These are phyloP conservation scores for Atractiella rhizophila DNA, from an alignment of 768 basidiomycete species.

Conservation along the genomic window DNA sequence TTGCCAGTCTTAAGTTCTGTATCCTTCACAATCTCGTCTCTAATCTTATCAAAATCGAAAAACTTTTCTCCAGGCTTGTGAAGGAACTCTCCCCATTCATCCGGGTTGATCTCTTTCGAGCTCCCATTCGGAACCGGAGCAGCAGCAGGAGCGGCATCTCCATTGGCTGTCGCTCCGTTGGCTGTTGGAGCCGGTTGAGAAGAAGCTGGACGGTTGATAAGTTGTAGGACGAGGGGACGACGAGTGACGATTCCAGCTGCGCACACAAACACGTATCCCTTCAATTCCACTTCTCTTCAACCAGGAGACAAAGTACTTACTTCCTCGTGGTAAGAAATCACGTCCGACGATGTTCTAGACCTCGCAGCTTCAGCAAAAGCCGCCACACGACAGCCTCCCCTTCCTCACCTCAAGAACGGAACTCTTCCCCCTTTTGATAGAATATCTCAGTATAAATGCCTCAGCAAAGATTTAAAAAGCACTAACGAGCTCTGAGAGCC, in stretches of 20 bases:
- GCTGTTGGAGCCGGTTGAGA: constrained; percentile 20
- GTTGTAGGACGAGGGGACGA: constrained; percentile 83
- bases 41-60: constrained; percentile 87
- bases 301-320: constrained; percentile 5
- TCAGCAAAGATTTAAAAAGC: not conserved
- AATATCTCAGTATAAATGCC: too few relatives aligned
- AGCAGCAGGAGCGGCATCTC: not conserved
- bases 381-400: too few relatives aligned
- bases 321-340: constrained; percentile 94
- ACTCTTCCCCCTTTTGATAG: constrained; percentile 21
- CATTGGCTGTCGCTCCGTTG: constrained; percentile 1
- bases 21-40: constrained; percentile 84
- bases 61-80: constrained; percentile 77
- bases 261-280: not conserved
- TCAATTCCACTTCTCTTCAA: not conserved
- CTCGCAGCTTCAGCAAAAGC: not conserved
- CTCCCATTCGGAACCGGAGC: constrained; percentile 22
- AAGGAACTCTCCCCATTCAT: constrained; percentile 98
- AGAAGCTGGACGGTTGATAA: constrained; percentile 50
- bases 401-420: constrained; percentile 25
- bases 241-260: constrained; percentile 77
- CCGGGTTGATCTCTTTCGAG: constrained; percentile 46
- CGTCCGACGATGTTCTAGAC: constrained; percentile 81
- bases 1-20: constrained; percentile 96
- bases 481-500: constrained; percentile 21